Conservation (phyloP, 2,329 filamentous ascomycete genomes). For the Xylariaceae sp. region DNA sequence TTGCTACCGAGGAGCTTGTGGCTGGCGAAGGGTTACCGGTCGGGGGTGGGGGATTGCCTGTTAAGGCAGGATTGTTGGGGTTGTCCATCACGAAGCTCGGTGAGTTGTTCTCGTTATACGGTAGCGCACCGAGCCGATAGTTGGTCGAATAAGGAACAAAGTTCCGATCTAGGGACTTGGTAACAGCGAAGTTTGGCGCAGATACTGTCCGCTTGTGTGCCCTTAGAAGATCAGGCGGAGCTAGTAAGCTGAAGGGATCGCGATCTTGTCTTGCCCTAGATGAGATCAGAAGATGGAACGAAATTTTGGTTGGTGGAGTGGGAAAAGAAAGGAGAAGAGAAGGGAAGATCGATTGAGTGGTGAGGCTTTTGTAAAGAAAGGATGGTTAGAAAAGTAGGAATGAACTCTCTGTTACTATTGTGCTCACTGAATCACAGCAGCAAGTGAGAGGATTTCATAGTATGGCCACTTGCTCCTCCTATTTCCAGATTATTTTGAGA, state of each 20-base stretch:
- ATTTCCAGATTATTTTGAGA: too few species aligned
- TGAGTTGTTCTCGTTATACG: constrained; percentile 22
- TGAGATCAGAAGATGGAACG: constrained; percentile 4
- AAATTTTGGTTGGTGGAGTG: background rate
- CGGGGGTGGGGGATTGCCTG: background rate
- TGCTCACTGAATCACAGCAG: too few species aligned
- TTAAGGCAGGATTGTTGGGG: background rate
- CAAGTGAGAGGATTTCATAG: too few species aligned
- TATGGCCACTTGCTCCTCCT: too few species aligned
- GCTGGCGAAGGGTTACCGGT: background rate
- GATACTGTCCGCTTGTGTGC: constrained; percentile 49
- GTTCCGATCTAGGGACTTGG: constrained; percentile 19
- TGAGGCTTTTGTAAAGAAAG: too few species aligned
- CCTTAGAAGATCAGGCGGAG: constrained; percentile 23
- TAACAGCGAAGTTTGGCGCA: constrained; percentile 42
- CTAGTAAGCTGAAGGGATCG: constrained; percentile 9
- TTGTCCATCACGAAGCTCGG: constrained; percentile 21
- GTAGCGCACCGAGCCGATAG: constrained; percentile 26
- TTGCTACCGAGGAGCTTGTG: background rate
- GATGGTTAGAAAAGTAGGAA: too few species aligned
- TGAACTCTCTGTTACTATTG: too few species aligned
- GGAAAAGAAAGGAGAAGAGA: too few species aligned
- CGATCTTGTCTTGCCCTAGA: constrained; percentile 17
- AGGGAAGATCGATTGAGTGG: too few species aligned
- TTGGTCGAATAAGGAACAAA: constrained; percentile 23